A percentile compares a stretch with the other conserved stretches of the same genome.
Conservation (phyloP, 2,329 filamentous ascomycete species). For the Pestalotiopsis sp. region DNA sequence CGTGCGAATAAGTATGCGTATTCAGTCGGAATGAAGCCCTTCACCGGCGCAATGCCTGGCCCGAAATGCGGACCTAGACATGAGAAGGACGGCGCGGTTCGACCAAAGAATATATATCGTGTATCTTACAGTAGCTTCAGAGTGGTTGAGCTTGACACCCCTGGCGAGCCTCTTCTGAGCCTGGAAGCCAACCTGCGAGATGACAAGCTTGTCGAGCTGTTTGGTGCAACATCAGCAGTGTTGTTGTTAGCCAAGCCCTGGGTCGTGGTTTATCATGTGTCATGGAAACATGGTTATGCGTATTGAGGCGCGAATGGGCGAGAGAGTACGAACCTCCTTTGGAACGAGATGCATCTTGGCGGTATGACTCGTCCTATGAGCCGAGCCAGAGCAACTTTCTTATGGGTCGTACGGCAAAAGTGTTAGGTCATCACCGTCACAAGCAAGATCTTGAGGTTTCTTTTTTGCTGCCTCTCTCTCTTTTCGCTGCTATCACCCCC, state of each 20-base stretch:
- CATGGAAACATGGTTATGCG: background rate
- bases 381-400: background rate
- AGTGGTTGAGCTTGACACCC: constrained; percentile 86
- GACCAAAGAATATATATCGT: background rate
- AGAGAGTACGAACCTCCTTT: constrained; percentile 32
- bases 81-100: background rate
- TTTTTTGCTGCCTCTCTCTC: background rate
- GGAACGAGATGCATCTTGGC: constrained; percentile 34
- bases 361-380: background rate
- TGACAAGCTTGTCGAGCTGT: constrained; percentile 94
- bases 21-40: background rate
- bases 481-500: background rate
- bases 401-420: background rate
- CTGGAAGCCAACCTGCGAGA: constrained; percentile 84
- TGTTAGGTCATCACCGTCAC: background rate
- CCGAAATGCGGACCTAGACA: background rate
- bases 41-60: background rate
- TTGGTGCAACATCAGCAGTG: background rate
- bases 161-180: constrained; percentile 87
- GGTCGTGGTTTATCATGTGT: background rate
- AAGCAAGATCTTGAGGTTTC: background rate
- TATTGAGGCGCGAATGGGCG: background rate
- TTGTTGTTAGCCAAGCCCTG: constrained; percentile 11
- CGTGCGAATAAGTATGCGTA: background rate
- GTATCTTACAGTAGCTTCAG: constrained; percentile 74